Base-by-base conservation (phyloP, 805 yeast species). In the Ascoidea rubescens region DNA sequence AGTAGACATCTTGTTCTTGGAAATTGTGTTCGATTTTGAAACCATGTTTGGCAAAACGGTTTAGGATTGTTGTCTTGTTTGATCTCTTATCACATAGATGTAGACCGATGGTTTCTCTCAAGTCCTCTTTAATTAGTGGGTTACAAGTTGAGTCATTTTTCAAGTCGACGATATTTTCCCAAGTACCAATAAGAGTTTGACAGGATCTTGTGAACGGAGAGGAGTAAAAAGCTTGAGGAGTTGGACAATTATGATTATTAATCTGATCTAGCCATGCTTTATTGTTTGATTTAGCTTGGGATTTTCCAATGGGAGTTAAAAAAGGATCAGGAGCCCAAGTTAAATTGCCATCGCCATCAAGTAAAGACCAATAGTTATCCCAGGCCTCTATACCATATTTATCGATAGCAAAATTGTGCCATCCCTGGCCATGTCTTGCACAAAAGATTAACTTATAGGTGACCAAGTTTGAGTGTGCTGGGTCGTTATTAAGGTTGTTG, bases 381-480 rank as follows among this genome's bases (percentile, higher is more conserved):
- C 87, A 82, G n/a, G 64, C 75, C 2, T 71, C 70, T 17, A 69
- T 52, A 8, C 87, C 87, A 58, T 79, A 80, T 54, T 75, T 71
- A 28, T 65, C 66, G 14, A 80, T 77, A 2, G 77, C 73, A 48
- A 70, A 68, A 58, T 82, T 82, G 56, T 82, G 89, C 60, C 65
- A 75, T 0, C 87, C 88, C 62, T 82, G 85, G 5, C 87, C 88
- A 58, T 82, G 88, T 60, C 88, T 71, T 8, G 83, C 82, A 51
- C 77, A 68, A 49, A 77, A 72, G 4, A 80, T 53, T 48, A 80
- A 58, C 58, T 79, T 80, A 62, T 74, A 77, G 5, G 54, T 52
- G n/a, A 58, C 67, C 51, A 67, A 60, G 1, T 47, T 47, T 4
- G 57, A 58, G 28, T 21, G 28, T 21, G 28, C 28, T 42, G 68